phyloP scores from a whole-genome alignment of 1,139 yeast genomes.

The Nakaseomyces sp. region DNA sequence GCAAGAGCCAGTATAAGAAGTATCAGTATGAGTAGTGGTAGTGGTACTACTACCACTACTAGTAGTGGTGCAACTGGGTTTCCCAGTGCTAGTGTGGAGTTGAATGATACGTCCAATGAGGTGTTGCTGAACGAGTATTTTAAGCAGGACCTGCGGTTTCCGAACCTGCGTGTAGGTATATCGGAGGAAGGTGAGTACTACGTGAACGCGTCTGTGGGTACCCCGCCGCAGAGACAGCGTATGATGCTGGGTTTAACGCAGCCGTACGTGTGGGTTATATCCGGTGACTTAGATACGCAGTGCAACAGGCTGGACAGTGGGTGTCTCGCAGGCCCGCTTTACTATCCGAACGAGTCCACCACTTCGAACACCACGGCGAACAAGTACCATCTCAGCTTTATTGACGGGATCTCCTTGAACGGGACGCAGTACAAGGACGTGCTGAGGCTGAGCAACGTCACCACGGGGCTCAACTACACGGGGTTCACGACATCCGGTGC shows the following conservation, averaged over 20 bases:
- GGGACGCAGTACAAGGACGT: conserved; percentile 22
- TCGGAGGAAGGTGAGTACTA: conserved; percentile 25
- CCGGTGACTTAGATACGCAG: conserved; percentile 19
- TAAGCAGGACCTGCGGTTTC: conserved; percentile 9
- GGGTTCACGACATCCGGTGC: neutral
- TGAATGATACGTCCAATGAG: neutral
- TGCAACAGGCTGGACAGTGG: conserved; percentile 19
- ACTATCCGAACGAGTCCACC: conserved; percentile 15
- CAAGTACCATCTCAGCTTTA: conserved; percentile 14
- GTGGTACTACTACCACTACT: neutral
- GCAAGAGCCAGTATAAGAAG: no score
- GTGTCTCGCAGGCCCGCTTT: conserved; percentile 15
- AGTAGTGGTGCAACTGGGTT: neutral
- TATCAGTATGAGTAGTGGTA: no score
- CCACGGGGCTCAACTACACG: neutral
- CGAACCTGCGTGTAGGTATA: conserved; percentile 21
- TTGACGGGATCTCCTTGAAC: conserved; percentile 18
- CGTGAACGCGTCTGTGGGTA: conserved; percentile 33
- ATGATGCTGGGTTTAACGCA: conserved; percentile 37
- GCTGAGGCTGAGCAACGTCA: conserved; percentile 7
- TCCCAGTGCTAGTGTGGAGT: neutral
- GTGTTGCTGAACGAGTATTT: neutral
- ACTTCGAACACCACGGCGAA: conserved; percentile 12
- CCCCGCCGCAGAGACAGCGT: conserved; percentile 30
- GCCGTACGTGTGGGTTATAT: conserved; percentile 38